These are phyloP conservation scores for Colletotrichum sp. DNA, from an alignment of 2,329 filamentous ascomycete species.

Conservation along the genomic window DNA sequence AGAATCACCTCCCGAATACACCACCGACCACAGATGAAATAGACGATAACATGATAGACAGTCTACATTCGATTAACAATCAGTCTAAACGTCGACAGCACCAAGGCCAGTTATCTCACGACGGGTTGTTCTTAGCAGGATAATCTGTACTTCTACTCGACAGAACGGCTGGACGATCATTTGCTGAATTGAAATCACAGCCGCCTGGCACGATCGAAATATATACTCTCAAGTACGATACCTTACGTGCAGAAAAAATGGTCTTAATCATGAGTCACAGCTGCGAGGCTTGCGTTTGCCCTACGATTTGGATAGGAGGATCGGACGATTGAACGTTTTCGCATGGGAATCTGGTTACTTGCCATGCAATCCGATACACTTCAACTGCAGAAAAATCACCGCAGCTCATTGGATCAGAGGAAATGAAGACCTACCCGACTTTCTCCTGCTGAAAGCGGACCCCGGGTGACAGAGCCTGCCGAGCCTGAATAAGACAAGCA, in stretches of 20 bases:
- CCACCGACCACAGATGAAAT: neutral
- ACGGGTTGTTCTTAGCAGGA: neutral
- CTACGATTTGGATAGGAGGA: neutral
- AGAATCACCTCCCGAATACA: neutral
- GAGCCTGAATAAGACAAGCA: neutral
- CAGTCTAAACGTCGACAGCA: neutral
- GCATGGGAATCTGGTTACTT: neutral
- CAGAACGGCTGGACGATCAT: fast-evolving
- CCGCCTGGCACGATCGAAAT: neutral
- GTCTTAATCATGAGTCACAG: neutral
- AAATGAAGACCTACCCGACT: neutral
- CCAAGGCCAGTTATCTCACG: neutral
- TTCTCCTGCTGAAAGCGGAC: neutral
- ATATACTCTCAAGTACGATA: neutral
- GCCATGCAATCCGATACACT: neutral
- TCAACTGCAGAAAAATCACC: neutral
- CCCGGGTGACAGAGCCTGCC: fast-evolving
- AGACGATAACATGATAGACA: neutral
- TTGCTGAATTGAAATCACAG: neutral
- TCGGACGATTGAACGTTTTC: neutral
- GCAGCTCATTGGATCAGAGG: neutral
- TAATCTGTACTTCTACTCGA: neutral
- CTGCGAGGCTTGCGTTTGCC: neutral
- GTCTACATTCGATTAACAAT: neutral
- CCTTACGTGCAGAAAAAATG: fast-evolving